Evolutionary conservation across 345 rosid species (phyloP).

Genomic region (Rhodomyrtus tomentosa): DNA sequence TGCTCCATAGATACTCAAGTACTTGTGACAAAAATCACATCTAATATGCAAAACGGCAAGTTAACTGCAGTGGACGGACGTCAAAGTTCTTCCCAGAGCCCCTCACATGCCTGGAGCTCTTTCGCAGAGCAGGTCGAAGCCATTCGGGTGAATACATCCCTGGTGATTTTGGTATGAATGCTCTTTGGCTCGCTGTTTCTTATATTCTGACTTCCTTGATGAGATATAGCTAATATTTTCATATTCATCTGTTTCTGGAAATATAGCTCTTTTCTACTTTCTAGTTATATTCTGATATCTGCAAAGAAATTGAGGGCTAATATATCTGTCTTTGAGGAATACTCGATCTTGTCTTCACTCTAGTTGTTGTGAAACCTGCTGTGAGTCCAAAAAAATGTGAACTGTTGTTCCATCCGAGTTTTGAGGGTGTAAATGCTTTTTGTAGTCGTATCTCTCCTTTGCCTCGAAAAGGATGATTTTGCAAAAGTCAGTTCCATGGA

Average conservation of each 20-base stretch:
- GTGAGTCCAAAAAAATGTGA: background rate
- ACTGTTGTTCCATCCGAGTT: background rate
- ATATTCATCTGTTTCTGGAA: background rate
- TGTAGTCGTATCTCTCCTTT: background rate
- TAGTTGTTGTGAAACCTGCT: background rate
- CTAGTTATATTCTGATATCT: background rate
- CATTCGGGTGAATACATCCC: conserved; percentile 54
- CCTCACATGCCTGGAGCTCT: conserved; percentile 72
- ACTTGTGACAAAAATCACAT: conserved; percentile 3
- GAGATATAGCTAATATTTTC: background rate
- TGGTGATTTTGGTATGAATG: conserved; percentile 73
- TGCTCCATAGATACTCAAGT: background rate
- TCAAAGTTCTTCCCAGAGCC: conserved; percentile 14
- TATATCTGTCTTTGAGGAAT: background rate
- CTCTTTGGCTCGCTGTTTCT: background rate
- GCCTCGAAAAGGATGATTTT: background rate
- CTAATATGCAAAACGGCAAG: conserved; percentile 5
- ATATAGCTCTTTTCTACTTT: background rate
- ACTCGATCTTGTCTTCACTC: background rate
- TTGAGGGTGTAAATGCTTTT: background rate
- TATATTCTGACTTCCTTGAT: background rate
- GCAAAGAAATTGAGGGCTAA: background rate
- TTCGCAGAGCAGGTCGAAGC: conserved; percentile 87
- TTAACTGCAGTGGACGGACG: conserved; percentile 14
- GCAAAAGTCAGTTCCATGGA: background rate